Percentiles rank a stretch among this genome's conserved stretches.
Evolutionary conservation across 176 grass and related monocot genomes (phyloP).

Genomic region (Zoysia japonica): DNA sequence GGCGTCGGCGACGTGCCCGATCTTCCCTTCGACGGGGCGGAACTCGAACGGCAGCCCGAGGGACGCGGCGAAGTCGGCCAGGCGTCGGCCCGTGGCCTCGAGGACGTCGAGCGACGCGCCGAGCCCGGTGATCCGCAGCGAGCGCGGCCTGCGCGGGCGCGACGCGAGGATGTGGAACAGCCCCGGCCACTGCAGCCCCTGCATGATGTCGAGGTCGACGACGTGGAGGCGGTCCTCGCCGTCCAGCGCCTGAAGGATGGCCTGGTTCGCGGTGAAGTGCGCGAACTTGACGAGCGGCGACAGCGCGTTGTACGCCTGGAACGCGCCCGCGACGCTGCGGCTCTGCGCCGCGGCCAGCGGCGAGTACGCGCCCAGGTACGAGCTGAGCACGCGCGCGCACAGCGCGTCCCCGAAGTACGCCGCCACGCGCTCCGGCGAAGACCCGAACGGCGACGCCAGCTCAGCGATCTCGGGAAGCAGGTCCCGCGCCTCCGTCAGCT

Average conservation of each 20-base stretch:
- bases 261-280: conserved; percentile 95
- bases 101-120: conserved; percentile 80
- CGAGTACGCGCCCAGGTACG: conserved; percentile 72
- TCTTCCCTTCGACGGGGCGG: conserved; percentile 72
- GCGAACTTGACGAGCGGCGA: conserved; percentile 93
- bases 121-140: conserved; percentile 74
- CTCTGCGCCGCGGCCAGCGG: conserved; percentile 53
- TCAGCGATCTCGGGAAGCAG: conserved; percentile 80
- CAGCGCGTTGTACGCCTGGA: conserved; percentile 81
- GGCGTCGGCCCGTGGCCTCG: conserved; percentile 67
- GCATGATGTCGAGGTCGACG: conserved; percentile 93
- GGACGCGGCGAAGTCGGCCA: conserved; percentile 67
- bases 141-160: conserved; percentile 50
- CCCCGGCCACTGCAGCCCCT: conserved; percentile 88
- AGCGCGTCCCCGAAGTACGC: conserved; percentile 93
- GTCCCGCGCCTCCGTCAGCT: conserved; percentile 62
- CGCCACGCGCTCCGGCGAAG: conserved; percentile 73
- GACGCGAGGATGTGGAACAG: conserved; percentile 93
- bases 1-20: conserved; percentile 58
- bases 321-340: conserved; percentile 55
- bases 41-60: conserved; percentile 83
- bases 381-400: conserved; percentile 71
- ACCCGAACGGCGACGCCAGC: conserved; percentile 84
- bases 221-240: conserved; percentile 68
- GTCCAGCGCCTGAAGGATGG: conserved; percentile 69